These are phyloP conservation scores for Suhomyces vadensis DNA, from an alignment of 805 yeast genomes.

Conservation along the genomic window DNA sequence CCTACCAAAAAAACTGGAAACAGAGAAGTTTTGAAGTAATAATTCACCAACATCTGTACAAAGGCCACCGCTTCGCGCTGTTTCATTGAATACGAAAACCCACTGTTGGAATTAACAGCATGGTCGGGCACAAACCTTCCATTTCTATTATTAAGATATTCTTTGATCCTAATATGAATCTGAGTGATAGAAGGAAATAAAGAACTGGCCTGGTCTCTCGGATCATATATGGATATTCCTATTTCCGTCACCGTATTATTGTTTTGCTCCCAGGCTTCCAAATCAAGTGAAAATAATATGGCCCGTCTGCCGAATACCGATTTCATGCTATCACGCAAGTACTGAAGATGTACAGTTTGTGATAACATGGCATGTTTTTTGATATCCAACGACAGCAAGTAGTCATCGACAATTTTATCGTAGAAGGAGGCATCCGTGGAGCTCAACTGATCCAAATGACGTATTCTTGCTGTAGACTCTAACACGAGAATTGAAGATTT, in stretches of 20 bases:
- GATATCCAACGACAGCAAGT: not conserved
- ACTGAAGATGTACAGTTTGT: not conserved
- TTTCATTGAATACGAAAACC: slow-evolving; percentile 46
- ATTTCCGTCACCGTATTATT: slow-evolving; percentile 51
- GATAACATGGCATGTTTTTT: not conserved
- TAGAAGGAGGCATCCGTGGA: not conserved
- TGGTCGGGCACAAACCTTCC: slow-evolving; percentile 58
- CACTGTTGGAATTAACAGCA: slow-evolving; percentile 50
- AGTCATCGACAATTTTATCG: not conserved
- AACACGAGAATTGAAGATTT: too few relatives aligned
- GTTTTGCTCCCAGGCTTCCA: slow-evolving; percentile 56
- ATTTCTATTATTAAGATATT: slow-evolving; percentile 43
- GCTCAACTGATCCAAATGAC: not conserved
- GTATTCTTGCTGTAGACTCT: not conserved
- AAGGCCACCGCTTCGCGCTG: slow-evolving; percentile 36
- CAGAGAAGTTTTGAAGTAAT: slow-evolving; percentile 35
- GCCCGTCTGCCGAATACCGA: slow-evolving; percentile 22
- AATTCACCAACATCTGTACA: slow-evolving; percentile 45
- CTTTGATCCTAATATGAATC: slow-evolving; percentile 46
- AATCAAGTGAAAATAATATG: slow-evolving; percentile 50
- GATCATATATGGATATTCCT: slow-evolving; percentile 59
- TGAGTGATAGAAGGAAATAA: slow-evolving; percentile 43
- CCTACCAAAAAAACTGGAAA: slow-evolving; percentile 52
- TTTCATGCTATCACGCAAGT: slow-evolving; percentile 18
- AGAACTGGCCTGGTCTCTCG: slow-evolving; percentile 42